Conservation (phyloP, 768 basidiomycete species). For the Hysterangium stoloniferum region DNA sequence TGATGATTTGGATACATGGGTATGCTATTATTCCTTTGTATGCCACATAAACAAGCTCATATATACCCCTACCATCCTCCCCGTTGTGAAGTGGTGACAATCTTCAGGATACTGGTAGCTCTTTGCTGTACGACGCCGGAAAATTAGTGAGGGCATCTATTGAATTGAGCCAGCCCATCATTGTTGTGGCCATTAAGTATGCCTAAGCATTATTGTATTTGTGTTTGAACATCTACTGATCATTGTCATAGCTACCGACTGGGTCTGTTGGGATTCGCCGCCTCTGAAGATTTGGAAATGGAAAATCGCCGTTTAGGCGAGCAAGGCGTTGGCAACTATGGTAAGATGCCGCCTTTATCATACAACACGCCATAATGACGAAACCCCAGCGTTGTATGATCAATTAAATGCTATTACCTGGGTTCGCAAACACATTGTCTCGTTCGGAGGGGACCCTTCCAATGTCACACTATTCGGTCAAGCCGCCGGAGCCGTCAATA, state of each 20-base stretch:
- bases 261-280: constrained; percentile 72
- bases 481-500: constrained; percentile 41
- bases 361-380: not conserved
- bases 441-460: constrained; percentile 61
- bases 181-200: constrained; percentile 72
- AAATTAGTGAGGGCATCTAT: constrained; percentile 64
- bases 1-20: constrained; percentile 89
- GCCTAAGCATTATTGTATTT: constrained; percentile 24
- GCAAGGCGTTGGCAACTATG: constrained; percentile 72
- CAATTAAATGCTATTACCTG: constrained; percentile 59
- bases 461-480: constrained; percentile 37
- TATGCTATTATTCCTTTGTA: constrained; percentile 28
- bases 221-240: constrained; percentile 7
- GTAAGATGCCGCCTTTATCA: constrained; percentile 23
- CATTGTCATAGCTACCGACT: constrained; percentile 52
- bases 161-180: constrained; percentile 51
- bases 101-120: constrained; percentile 57
- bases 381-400: constrained; percentile 47
- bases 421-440: constrained; percentile 49
- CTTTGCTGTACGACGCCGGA: constrained; percentile 73
- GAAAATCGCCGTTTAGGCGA: constrained; percentile 61
- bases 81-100: constrained; percentile 71
- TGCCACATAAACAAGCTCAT: constrained; percentile 8
- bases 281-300: constrained; percentile 52
- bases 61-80: constrained; percentile 8